Base-by-base conservation (phyloP, 1,284 basidiomycete species). In the Ganoderma sp. region DNA sequence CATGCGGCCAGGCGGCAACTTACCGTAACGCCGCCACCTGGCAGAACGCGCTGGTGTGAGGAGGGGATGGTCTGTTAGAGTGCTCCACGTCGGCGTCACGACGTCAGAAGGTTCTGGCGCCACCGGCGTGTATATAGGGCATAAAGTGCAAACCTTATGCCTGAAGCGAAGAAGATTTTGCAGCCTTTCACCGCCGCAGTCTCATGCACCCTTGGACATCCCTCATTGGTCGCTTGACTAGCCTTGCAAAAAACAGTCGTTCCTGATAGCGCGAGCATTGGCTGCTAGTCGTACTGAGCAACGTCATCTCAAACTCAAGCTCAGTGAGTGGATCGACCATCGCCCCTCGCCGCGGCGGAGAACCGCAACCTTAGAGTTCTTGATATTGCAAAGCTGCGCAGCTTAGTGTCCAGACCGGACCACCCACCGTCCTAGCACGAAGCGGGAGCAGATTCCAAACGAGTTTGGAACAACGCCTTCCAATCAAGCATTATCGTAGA, bases 81-180 rank as follows among this genome's bases (percentile, higher is more conserved):
- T 25, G 12, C 48, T 14, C 48, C 48, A 14, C 48, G 48, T 52
- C 22, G 22, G 48, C 12, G 22, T 52, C 48, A 14, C 48, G 14
- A 52, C 48, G 52, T 14, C 52, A 56, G 25, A 56, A 34, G 32
- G 28, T 54, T 54, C 50, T 56, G 28, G 32, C 12, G 32, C 28
- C 52, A 34, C 28, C 28, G 15, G 52, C 28, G 17, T 32, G 25
- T 56, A 19, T 56, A 19, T 28, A 34, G 6, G 2, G 2, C 15
- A 3, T 34, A 56, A 32, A 56, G 28, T 19, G 52, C 52, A 56
- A 56, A 34, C 52, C 32, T 56, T 56, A 28, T 19, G 19, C 17
- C 52, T 34, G 52, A 56, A 34, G 52, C 52, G 28, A 56, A 17
- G 6, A 56, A 56, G 52, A 56, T 56, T 56, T 56, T 34, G 15